These are phyloP conservation scores for Brassica balearica DNA, from an alignment of 441 rosid genomes.

Conservation along the genomic window DNA sequence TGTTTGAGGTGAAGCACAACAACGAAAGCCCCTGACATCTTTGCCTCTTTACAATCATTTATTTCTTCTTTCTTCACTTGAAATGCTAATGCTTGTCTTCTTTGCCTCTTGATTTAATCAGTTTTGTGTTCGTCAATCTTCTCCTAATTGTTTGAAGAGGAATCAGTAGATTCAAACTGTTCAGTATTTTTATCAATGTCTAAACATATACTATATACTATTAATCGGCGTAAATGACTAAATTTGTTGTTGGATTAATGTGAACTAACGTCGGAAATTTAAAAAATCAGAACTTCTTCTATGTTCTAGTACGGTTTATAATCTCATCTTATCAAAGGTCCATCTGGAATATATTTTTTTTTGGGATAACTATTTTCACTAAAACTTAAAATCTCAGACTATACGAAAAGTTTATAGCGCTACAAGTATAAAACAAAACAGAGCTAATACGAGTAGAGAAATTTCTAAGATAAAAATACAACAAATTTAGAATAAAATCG, in stretches of 20 bases:
- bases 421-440: no score
- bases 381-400: not conserved
- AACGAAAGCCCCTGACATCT: no score
- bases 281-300: not conserved
- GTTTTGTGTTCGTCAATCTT: not conserved
- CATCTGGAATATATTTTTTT: not conserved
- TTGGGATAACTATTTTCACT: not conserved
- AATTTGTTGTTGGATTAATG: not conserved
- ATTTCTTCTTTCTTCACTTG: no score
- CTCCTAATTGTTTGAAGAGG: no score
- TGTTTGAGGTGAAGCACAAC: no score
- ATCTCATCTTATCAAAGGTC: not conserved
- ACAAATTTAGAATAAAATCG: not conserved
- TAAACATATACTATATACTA: no score
- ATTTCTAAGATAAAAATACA: not conserved
- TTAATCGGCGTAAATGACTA: no score
- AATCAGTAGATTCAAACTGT: no score
- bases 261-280: not conserved
- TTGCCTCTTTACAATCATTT: no score
- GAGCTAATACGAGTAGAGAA: not conserved
- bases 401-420: no score
- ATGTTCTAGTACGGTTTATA: constrained; percentile 3
- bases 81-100: no score
- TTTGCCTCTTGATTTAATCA: not conserved
- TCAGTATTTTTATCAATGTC: no score